These are phyloP conservation scores for Phoenix roebelenii DNA, from an alignment of 176 grass and related monocot species.

Conservation along the genomic window DNA sequence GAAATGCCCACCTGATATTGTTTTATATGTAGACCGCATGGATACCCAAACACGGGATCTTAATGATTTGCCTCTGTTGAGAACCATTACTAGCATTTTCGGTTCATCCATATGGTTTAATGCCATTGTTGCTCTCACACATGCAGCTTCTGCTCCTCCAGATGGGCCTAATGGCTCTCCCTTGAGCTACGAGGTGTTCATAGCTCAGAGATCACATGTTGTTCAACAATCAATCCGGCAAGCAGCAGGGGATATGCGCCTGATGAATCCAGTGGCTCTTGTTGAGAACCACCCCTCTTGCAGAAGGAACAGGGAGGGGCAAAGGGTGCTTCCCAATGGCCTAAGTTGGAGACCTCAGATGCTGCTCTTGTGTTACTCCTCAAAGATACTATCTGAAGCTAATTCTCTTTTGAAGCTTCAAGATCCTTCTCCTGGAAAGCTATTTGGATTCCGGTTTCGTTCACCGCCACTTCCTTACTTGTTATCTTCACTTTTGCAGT, in stretches of 20 bases:
- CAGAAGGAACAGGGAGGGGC: constrained; percentile 51
- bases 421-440: constrained; percentile 29
- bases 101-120: constrained; percentile 61
- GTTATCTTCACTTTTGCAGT: constrained; percentile 66
- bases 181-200: constrained; percentile 54
- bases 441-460: constrained; percentile 36
- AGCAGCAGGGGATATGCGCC: constrained; percentile 41
- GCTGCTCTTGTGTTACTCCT: constrained; percentile 70
- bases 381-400: constrained; percentile 64
- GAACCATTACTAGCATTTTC: constrained; percentile 58
- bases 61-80: constrained; percentile 47
- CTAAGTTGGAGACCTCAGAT: constrained; percentile 66
- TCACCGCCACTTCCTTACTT: constrained; percentile 59
- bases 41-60: constrained; percentile 51
- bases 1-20: constrained; percentile 60
- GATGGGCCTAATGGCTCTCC: constrained; percentile 68
- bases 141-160: constrained; percentile 59
- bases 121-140: constrained; percentile 63
- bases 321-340: constrained; percentile 79
- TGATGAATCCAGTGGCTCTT: constrained; percentile 61
- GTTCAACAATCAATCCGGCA: constrained; percentile 61
- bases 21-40: constrained; percentile 85
- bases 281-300: constrained; percentile 90
- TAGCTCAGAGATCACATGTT: constrained; percentile 38
- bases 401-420: constrained; percentile 40